Evolutionary conservation across 1,284 basidiomycete species (phyloP).

Genomic region (Ceratobasidium sp.): DNA sequence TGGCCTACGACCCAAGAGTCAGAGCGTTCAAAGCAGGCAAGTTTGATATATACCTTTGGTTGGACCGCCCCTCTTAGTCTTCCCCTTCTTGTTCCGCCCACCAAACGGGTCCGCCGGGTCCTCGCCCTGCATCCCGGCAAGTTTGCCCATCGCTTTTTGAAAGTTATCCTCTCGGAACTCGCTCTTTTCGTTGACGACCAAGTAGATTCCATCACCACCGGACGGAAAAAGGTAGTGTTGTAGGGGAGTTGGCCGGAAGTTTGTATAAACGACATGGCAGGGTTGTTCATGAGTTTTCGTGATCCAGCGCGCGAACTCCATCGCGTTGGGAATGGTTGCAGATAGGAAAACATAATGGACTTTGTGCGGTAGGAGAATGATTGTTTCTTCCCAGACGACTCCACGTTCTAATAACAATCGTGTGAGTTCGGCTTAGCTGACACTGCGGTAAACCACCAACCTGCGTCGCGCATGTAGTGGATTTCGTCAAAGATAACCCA

Average conservation of each 20-base stretch:
- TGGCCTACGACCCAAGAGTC: constrained; percentile 62
- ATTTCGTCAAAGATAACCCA: constrained; percentile 99
- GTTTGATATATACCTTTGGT: constrained; percentile 76
- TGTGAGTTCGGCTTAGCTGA: constrained; percentile 12
- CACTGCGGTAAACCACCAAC: constrained; percentile 50
- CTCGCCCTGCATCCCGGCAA: constrained; percentile 88
- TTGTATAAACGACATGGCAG: constrained; percentile 99
- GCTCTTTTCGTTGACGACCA: constrained; percentile 97
- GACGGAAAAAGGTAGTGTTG: constrained; percentile 99
- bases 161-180: constrained; percentile 99
- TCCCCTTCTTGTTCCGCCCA: constrained; percentile 88
- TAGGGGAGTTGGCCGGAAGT: constrained; percentile 97
- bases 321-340: constrained; percentile 99
- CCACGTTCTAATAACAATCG: constrained; percentile 66
- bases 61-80: constrained; percentile 89
- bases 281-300: constrained; percentile 97
- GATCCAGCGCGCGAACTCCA: constrained; percentile 99
- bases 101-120: constrained; percentile 87
- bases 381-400: constrained; percentile 91
- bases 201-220: constrained; percentile 95
- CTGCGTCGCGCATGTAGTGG: constrained; percentile 99
- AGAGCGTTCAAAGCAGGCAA: not conserved
- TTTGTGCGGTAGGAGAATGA: constrained; percentile 94
- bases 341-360: constrained; percentile 99
- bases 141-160: constrained; percentile 95